Evolutionary conservation across 179 eudicot species (phyloP).

Genomic region (Silene vulgaris): DNA sequence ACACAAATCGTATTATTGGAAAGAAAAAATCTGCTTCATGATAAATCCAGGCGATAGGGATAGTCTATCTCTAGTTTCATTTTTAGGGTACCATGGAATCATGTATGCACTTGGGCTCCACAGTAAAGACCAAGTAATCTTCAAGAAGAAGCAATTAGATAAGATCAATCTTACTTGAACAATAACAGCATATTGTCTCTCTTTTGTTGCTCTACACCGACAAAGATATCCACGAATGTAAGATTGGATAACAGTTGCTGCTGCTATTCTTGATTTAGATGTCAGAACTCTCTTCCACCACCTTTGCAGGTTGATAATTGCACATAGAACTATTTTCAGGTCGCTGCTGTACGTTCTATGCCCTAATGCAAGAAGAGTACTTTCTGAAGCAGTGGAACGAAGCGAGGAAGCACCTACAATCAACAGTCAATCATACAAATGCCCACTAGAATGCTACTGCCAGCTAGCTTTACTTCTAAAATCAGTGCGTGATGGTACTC

Average conservation of each 20-base stretch:
- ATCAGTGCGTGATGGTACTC: not conserved
- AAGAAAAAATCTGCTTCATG: not conserved
- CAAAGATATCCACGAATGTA: constrained; percentile 56
- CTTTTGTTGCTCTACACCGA: constrained; percentile 34
- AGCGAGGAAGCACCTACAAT: constrained; percentile 28
- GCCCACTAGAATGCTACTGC: not conserved
- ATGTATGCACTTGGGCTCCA: not conserved
- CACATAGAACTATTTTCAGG: constrained; percentile 30
- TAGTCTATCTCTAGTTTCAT: not conserved
- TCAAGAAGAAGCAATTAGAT: constrained; percentile 6
- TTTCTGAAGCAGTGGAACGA: constrained; percentile 22
- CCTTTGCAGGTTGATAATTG: constrained; percentile 66
- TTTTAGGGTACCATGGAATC: not conserved
- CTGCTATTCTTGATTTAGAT: constrained; percentile 30
- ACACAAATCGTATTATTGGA: not conserved
- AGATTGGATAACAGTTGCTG: constrained; percentile 60
- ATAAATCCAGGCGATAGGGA: not conserved
- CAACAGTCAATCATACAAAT: constrained; percentile 21
- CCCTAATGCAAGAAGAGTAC: constrained; percentile 13
- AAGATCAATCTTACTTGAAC: constrained; percentile 53
- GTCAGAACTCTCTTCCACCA: constrained; percentile 64
- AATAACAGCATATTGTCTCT: constrained; percentile 32
- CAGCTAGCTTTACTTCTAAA: not conserved
- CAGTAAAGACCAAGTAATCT: not conserved
- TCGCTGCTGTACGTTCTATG: constrained; percentile 32